Percentiles rank a stretch among this genome's conserved stretches.
Evolutionary conservation across 2,329 filamentous ascomycete genomes (phyloP).

Genomic region (Coniochaeta sp.): DNA sequence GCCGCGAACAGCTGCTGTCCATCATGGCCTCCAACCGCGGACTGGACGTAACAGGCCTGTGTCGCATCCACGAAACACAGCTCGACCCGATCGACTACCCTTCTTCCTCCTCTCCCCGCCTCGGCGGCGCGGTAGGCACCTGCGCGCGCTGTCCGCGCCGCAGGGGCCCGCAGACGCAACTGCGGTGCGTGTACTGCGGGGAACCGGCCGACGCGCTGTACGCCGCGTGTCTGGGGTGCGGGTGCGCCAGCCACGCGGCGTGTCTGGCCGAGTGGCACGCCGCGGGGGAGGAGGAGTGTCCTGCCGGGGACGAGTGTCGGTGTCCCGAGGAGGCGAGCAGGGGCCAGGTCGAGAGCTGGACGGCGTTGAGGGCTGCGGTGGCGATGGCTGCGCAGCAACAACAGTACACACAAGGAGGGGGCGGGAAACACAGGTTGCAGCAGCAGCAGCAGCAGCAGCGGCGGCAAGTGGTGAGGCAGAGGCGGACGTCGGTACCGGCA

Average conservation of each 20-base stretch:
- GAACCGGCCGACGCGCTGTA: slow-evolving; percentile 55
- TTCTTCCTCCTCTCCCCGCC: slow-evolving; percentile 9
- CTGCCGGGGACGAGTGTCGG: slow-evolving; percentile 58
- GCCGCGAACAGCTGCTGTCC: slow-evolving; percentile 42
- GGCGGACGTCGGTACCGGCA: slow-evolving; percentile 2
- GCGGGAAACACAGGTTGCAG: too few relatives aligned
- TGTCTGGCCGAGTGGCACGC: slow-evolving; percentile 55
- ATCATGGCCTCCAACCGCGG: slow-evolving; percentile 47
- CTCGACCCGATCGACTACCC: slow-evolving; percentile 50
- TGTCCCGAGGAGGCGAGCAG: slow-evolving; percentile 50
- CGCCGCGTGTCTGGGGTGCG: slow-evolving; percentile 54
- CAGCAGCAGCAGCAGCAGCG: too few relatives aligned
- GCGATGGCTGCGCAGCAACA: too few relatives aligned
- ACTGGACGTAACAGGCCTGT: slow-evolving; percentile 56
- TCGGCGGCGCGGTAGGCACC: slow-evolving; percentile 40
- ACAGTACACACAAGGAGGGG: too few relatives aligned
- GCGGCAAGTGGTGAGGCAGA: slow-evolving; percentile 16
- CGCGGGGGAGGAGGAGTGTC: slow-evolving; percentile 48
- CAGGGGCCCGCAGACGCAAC: slow-evolving; percentile 40
- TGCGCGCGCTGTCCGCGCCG: slow-evolving; percentile 42
- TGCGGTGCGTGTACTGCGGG: slow-evolving; percentile 55
- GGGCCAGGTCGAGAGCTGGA: slow-evolving; percentile 55
- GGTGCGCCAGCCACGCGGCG: slow-evolving; percentile 52
- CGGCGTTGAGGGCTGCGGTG: slow-evolving; percentile 41
- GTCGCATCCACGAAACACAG: slow-evolving; percentile 54